A percentile compares a stretch with the other conserved stretches of the same genome.
Conservation (phyloP, 2,329 filamentous ascomycete species). For the Xenosphaeropsis pyriputrescens region DNA sequence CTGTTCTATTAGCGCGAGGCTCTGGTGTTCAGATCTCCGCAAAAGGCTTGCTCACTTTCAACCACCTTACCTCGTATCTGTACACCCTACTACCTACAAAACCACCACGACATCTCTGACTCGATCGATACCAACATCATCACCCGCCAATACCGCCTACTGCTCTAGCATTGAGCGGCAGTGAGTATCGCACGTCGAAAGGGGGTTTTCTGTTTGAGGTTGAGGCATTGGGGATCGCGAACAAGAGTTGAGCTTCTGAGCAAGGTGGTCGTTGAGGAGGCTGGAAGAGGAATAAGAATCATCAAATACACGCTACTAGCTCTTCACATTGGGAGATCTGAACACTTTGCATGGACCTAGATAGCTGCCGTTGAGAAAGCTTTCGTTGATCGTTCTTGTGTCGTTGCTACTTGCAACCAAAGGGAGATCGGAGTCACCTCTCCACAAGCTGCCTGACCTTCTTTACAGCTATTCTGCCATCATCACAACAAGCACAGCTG, state of each 20-base stretch:
- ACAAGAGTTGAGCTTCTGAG: conserved; percentile 8
- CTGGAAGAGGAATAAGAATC: conserved; percentile 14
- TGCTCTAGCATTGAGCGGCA: no score
- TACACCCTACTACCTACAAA: no score
- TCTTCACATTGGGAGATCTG: conserved; percentile 14
- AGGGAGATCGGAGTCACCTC: not conserved
- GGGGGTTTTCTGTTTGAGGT: conserved; percentile 46
- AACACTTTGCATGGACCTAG: conserved; percentile 21
- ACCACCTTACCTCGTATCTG: no score
- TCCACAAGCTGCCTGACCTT: not conserved
- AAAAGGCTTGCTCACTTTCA: no score
- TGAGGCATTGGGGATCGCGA: conserved; percentile 7
- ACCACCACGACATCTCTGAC: no score
- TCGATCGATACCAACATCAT: not conserved
- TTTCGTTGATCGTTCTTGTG: conserved; percentile 1
- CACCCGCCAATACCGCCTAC: no score
- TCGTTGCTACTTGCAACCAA: not conserved
- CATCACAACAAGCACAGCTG: no score
- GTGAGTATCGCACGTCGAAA: conserved; percentile 11
- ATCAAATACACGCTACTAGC: conserved; percentile 21
- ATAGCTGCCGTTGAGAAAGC: conserved; percentile 18
- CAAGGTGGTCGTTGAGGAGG: conserved; percentile 7
- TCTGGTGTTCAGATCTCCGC: no score
- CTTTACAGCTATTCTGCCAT: no score
- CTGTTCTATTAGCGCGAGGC: no score